Evolutionary conservation across 768 basidiomycete species (phyloP), one percentile per base, ranked within the genome.

Genomic region (Leccinum rimulosum): DNA sequence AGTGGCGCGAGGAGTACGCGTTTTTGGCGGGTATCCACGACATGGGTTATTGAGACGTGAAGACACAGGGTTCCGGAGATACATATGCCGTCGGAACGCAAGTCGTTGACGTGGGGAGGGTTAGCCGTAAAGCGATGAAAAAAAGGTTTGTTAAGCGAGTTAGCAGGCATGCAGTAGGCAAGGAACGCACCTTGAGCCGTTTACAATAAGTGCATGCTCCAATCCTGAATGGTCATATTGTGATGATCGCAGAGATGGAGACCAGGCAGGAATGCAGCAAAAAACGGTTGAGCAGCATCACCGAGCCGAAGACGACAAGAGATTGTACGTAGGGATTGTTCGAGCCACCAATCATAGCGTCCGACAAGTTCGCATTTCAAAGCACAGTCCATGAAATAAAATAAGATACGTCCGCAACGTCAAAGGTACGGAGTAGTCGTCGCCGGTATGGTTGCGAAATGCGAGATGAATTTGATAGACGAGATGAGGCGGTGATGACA

Each of bases 171-270:
- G 5, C 6, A 53, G 19, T 22, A 64, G 52, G 54, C 28, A 54
- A 55, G 51, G 58, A 33, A 76, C 84, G 58, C 74, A 88, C 89
- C 87, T 93, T 93, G 67, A 93, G 84, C 68, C 86, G 88, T 73
- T 92, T 93, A 82, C 91, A 93, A 68, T 93, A 85, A 3, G 82
- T 88, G 73, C 91, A 93, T 47, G 91, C 91, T 58, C 91, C 89
- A 62, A 87, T 85, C 47, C 90, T 93, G 71, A 47, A 64, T 30
- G 38, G 28, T 47, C 52, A 49, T 59, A 35, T 54, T 56, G 43
- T 55, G n/a, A 43, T 17, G 48, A 64, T 30, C 9, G 31, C 27
- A 54, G 60, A 38, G 59, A 60, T 49, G 48, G 57, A 12, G 55
- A 56, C 57, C 56, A 48, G 57, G 48, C 25, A 30, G 14, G 57